A percentile compares a stretch with the other conserved stretches of the same genome.
phyloP scores from a whole-genome alignment of 1,284 basidiomycete species.

The Fomes fomentarius region DNA sequence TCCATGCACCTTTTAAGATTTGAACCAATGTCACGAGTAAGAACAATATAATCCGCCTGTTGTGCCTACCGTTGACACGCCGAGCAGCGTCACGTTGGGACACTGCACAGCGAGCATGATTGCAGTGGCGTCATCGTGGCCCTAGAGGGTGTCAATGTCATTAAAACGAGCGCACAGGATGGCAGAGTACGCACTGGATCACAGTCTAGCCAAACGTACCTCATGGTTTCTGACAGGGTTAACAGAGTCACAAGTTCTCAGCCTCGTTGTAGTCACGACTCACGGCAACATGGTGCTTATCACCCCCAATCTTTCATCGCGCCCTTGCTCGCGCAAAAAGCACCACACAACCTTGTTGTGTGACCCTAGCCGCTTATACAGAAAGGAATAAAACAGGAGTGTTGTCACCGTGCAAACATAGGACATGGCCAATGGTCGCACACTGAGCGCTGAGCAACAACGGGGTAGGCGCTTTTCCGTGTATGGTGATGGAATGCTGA shows the following conservation, averaged over 20 bases:
- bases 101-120: conserved; percentile 74
- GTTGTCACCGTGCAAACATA: background rate
- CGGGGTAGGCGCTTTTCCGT: background rate
- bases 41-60: background rate
- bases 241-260: too few relatives aligned
- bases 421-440: too few relatives aligned
- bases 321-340: too few relatives aligned
- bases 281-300: too few relatives aligned
- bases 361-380: too few relatives aligned
- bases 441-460: too few relatives aligned
- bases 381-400: background rate
- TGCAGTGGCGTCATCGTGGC: conserved; percentile 85
- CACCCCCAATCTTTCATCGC: too few relatives aligned
- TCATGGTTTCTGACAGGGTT: too few relatives aligned
- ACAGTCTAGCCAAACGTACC: conserved; percentile 55
- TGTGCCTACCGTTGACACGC: conserved; percentile 73
- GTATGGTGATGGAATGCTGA: conserved; percentile 20
- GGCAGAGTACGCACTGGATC: conserved; percentile 50
- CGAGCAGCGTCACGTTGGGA: conserved; percentile 65
- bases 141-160: conserved; percentile 45
- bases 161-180: background rate
- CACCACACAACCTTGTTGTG: too few relatives aligned
- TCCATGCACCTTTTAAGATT: conserved; percentile 86
- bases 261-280: background rate
- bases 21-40: too few relatives aligned